Conservation (phyloP, 2,329 filamentous ascomycete genomes). For the Sclerotinia glacialis region DNA sequence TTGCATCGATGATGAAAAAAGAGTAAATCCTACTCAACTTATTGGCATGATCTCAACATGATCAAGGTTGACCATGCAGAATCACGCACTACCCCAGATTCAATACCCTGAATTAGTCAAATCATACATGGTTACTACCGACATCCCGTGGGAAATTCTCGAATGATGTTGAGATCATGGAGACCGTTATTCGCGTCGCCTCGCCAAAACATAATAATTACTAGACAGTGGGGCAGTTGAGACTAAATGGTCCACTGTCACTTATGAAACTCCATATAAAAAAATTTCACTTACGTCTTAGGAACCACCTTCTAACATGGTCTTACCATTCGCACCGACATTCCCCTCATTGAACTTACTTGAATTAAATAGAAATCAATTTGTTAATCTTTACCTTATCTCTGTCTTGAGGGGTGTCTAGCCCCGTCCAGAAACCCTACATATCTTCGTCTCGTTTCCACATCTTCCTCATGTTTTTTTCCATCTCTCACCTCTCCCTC, state of each 20-base stretch:
- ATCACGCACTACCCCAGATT: constrained; percentile 17
- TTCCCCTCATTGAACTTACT: constrained; percentile 14
- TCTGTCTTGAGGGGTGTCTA: constrained; percentile 8
- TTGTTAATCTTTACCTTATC: constrained; percentile 22
- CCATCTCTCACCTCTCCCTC: constrained; percentile 4
- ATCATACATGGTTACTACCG: not conserved
- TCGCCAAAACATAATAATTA: constrained; percentile 22
- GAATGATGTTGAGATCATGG: constrained; percentile 2
- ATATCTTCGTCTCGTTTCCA: constrained; percentile 15
- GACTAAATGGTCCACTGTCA: constrained; percentile 9
- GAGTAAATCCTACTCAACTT: not conserved
- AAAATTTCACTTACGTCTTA: constrained; percentile 14
- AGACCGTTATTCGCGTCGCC: not conserved
- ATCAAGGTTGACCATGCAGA: constrained; percentile 6
- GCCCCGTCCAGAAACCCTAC: constrained; percentile 8
- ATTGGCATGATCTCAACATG: not conserved
- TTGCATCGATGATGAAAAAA: not conserved
- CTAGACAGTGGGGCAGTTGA: not conserved
- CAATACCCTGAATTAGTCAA: constrained; percentile 3
- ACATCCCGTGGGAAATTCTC: not conserved
- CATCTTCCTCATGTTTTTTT: not conserved
- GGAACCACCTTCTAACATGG: constrained; percentile 15
- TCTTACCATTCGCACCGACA: constrained; percentile 2
- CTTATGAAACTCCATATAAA: constrained; percentile 13
- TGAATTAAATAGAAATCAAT: constrained; percentile 18